Evolutionary conservation across 129 eudicot genomes (phyloP).

Genomic region (Arctium minus): DNA sequence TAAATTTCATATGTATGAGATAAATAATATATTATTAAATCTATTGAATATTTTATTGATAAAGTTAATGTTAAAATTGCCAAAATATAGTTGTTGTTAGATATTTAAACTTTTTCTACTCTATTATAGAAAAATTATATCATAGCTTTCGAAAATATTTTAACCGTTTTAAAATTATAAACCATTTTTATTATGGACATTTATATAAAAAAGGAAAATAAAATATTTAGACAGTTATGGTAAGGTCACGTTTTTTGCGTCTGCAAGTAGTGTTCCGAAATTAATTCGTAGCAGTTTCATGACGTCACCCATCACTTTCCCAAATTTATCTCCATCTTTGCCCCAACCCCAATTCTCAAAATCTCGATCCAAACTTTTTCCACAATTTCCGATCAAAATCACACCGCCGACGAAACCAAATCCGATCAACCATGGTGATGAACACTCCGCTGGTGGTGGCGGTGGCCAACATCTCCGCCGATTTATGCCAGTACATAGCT

Average conservation of each 20-base stretch:
- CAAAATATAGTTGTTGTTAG: no score
- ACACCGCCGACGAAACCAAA: neutral
- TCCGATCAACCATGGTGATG: constrained; percentile 58
- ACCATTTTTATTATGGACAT: no score
- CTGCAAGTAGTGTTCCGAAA: neutral
- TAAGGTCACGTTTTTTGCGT: neutral
- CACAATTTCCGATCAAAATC: constrained; percentile 12
- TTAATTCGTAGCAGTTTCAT: neutral
- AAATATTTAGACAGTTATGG: neutral
- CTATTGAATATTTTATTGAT: no score
- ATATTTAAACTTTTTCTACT: no score
- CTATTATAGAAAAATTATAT: no score
- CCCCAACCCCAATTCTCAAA: constrained; percentile 14
- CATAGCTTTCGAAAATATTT: no score
- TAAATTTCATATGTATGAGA: no score
- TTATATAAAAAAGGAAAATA: no score
- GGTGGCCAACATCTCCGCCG: constrained; percentile 78
- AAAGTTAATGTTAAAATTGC: no score
- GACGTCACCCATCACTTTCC: constrained; percentile 26
- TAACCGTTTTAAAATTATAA: no score
- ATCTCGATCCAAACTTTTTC: neutral
- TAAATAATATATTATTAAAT: no score
- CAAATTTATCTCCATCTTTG: constrained; percentile 1
- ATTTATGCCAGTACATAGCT: constrained; percentile 82
- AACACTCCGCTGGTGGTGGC: constrained; percentile 58